These are phyloP conservation scores for Amoebophrya sp. DNA, from an alignment of 169 alveolate genomes.

Conservation along the genomic window DNA sequence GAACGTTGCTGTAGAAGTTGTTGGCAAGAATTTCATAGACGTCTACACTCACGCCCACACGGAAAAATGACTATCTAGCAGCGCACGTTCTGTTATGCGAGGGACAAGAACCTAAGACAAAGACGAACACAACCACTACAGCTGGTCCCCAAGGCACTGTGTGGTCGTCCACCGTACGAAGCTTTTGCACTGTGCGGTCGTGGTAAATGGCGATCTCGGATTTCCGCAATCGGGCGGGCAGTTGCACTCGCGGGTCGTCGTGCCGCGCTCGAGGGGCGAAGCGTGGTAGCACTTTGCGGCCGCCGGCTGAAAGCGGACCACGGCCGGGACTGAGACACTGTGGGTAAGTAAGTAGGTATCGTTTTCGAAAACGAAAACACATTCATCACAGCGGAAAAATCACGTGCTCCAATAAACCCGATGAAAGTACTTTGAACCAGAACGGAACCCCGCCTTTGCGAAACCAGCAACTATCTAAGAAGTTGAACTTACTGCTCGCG, in stretches of 20 bases:
- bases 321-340: neutral
- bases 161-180: neutral
- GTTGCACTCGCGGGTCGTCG: neutral
- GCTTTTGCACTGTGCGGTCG: conserved; percentile 5
- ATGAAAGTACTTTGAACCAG: too few species aligned
- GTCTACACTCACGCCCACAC: too few species aligned
- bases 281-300: too few species aligned
- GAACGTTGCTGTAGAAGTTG: neutral
- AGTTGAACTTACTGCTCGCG: too few species aligned
- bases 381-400: too few species aligned
- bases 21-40: neutral
- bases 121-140: neutral
- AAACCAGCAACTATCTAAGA: too few species aligned
- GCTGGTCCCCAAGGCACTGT: neutral
- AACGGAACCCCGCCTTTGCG: too few species aligned
- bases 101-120: neutral
- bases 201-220: neutral
- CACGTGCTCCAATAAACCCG: too few species aligned
- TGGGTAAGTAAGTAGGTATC: neutral
- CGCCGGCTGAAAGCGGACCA: neutral
- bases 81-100: too few species aligned
- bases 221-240: neutral
- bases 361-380: too few species aligned
- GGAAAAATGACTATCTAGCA: too few species aligned
- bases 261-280: too few species aligned